Evolutionary conservation across 441 rosid genomes (phyloP), one percentile per base, ranked within the genome.

Genomic region (Brassica hybrid): DNA sequence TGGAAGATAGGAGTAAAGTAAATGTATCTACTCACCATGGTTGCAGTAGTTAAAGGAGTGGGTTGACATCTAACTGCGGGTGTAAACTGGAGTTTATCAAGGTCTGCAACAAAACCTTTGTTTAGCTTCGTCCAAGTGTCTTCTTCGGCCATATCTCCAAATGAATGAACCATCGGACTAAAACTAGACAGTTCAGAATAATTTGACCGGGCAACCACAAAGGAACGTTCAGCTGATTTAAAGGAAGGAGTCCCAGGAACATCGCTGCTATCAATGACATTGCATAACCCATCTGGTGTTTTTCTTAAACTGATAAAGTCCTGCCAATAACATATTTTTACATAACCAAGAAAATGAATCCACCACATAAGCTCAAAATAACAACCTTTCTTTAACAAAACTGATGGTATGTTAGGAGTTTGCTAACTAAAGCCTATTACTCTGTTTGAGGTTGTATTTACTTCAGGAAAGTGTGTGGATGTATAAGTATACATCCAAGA

Each of bases 101-200:
- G 96, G 83, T 94, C 93, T 77, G 91, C 88, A 67, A 86, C 76
- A 76, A 83, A 91, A 64, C 99, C 99, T 72, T 90, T 89, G 83
- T 94, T 94, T 87, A 94, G 86, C 83, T 89, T 88, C 77, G 88
- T 75, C 99, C 98, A 94, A 5, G 96, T 86, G 77, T 94, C 99
- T 85, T 94, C 97, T 81, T 94, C 99, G 43, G 97, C 99, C 38
- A 94, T 88, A 68, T 80, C 84, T 80, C 95, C 88, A 66, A 88
- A 79, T 76, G 88, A 78, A 84, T 89, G 88, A 59, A 93, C 96
- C 83, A 91, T 90, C 11, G 97, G 99, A 81, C 97, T 93, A 74
- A 45, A 91, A 71, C 86, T 97, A 57, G 90, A 80, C 59, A 85
- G 82, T 63, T 10, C 65, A 58, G 90, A 79, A 77, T 89, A 86